phyloP scores from a whole-genome alignment of 1,284 basidiomycete species.

The Malassezia psittaci region DNA sequence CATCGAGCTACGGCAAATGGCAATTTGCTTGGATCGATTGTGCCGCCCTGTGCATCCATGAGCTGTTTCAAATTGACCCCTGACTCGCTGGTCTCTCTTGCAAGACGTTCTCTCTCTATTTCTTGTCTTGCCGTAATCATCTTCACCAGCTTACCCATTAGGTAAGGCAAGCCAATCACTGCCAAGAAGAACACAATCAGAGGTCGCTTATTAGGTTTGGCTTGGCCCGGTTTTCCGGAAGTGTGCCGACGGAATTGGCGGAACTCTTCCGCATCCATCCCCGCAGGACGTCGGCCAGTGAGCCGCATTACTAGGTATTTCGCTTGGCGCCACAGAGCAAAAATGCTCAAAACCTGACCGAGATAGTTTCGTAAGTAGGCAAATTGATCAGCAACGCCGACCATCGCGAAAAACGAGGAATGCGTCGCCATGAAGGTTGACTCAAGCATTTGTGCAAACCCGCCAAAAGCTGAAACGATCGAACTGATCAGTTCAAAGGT shows the following conservation, averaged over 20 bases:
- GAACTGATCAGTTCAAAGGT: constrained; percentile 88
- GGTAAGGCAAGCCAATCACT: constrained; percentile 85
- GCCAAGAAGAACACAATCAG: constrained; percentile 88
- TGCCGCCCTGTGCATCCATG: constrained; percentile 36
- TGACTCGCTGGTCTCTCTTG: constrained; percentile 46
- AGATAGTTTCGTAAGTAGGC: constrained; percentile 79
- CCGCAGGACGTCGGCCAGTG: constrained; percentile 32
- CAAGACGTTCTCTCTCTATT: constrained; percentile 47
- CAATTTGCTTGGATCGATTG: constrained; percentile 55
- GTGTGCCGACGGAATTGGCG: constrained; percentile 37
- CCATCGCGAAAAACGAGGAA: constrained; percentile 96
- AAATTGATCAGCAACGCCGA: constrained; percentile 92
- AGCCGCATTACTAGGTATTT: constrained; percentile 49
- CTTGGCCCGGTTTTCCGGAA: constrained; percentile 17
- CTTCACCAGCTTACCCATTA: constrained; percentile 80
- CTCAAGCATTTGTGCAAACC: constrained; percentile 95
- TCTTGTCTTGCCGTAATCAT: constrained; percentile 61
- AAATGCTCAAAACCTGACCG: constrained; percentile 78
- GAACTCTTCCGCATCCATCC: constrained; percentile 40
- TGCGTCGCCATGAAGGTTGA: constrained; percentile 98
- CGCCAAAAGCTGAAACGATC: constrained; percentile 89
- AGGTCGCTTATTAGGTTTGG: constrained; percentile 64
- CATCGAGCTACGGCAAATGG: constrained; percentile 80
- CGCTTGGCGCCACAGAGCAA: constrained; percentile 75
- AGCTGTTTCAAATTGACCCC: constrained; percentile 22